Percentiles rank a stretch among this genome's conserved stretches.
Conservation (phyloP, 2,329 filamentous ascomycete species). For the Aspergillus glaucus region DNA sequence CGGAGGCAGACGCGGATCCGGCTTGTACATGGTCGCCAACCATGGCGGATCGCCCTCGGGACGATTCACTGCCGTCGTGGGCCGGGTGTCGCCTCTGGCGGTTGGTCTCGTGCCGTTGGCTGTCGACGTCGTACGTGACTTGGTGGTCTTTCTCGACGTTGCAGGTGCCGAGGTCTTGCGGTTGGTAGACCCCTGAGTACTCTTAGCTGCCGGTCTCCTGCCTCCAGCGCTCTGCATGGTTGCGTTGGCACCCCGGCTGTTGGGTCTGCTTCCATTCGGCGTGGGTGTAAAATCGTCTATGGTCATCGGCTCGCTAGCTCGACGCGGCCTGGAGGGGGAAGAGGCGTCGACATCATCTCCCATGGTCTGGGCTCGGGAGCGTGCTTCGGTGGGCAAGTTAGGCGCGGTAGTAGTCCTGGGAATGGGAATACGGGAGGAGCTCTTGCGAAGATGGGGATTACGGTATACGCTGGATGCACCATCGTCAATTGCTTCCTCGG, state of each 20-base stretch:
- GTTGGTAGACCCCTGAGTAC: constrained; percentile 17
- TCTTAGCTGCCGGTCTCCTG: constrained; percentile 26
- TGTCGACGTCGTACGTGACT: constrained; percentile 29
- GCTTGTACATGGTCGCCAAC: constrained; percentile 91
- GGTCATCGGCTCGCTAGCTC: constrained; percentile 54
- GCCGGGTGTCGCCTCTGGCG: constrained; percentile 51
- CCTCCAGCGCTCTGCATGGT: constrained; percentile 21
- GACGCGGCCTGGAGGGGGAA: constrained; percentile 56
- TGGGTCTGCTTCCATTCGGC: constrained; percentile 24
- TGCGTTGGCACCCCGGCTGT: constrained; percentile 22
- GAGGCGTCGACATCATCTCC: constrained; percentile 58
- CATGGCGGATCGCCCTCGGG: constrained; percentile 95
- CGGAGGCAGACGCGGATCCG: constrained; percentile 85
- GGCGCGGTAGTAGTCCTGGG: constrained; percentile 73
- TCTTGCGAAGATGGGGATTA: constrained; percentile 51
- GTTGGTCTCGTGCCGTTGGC: constrained; percentile 50
- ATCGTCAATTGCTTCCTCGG: constrained; percentile 39
- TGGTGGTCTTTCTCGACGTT: constrained; percentile 36
- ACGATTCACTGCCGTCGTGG: constrained; percentile 53
- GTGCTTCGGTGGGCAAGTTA: constrained; percentile 63
- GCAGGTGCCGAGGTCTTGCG: constrained; percentile 36
- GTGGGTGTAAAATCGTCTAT: constrained; percentile 20
- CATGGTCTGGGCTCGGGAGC: constrained; percentile 53
- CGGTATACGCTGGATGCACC: constrained; percentile 43
- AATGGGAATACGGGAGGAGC: constrained; percentile 77